Evolutionary conservation across 106 monocot genomes (phyloP), one percentile per base, ranked within the genome.

Genomic region (Triglochin maritima): DNA sequence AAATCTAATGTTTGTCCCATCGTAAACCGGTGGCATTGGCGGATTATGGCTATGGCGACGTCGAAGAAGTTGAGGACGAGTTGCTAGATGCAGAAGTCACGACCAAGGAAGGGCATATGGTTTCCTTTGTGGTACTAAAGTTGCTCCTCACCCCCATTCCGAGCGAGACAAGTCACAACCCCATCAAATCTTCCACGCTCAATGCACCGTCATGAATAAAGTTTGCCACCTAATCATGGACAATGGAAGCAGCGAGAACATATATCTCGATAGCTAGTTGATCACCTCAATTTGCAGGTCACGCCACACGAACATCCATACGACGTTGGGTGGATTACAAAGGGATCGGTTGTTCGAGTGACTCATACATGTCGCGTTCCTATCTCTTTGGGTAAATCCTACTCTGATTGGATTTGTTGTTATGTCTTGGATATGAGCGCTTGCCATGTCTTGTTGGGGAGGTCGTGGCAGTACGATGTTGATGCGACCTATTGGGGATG

Each of bases 231-330:
- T 60, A 3, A 60, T 59, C 11, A 53, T 63, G 3, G 63, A 72
- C 15, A 46, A 16, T n/a, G 63, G 63, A 5, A 72, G 72, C n/a
- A 56, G 17, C 43, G 63, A 72, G 3, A 72, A 72, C 13, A 3
- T 72, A 16, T 64, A 2, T 72, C 72, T 2, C 6, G 11, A 4
- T 1, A n/a, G 7, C 6, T 72, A 53, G 63, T 64, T 1, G 46
- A 53, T 5, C 44, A 63, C 1, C 14, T 64, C 7, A 5, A 9
- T 2, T 64, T 72, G 7, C 2, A 3, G 16, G 64, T 17, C 2
- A 4, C 52, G 42, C 45, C 10, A 4, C 44, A 47, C 44, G 16
- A 44, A 3, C 4, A 29, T 9, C 64, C 72, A 4, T 76, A 53
- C 44, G 4, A 7, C 0, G 16, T 56, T 9, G 57, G 47, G 5